Conservation (phyloP, 805 yeast species). For the Saccharomycopsis synnaedendra region DNA sequence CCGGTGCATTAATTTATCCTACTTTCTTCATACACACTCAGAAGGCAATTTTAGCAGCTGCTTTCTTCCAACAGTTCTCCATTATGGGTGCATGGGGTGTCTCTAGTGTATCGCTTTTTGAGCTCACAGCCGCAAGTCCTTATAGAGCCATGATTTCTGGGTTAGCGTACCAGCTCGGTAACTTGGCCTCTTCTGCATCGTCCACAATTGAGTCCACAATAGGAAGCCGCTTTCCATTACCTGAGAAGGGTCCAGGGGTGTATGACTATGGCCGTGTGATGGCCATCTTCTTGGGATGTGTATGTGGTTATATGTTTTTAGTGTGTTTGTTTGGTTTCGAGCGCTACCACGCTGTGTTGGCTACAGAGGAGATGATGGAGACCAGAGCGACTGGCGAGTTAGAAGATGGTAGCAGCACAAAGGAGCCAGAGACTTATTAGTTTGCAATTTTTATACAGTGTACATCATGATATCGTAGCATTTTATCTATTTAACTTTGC, state of each 20-base stretch:
- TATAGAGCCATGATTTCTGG: constrained; percentile 55
- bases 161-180: constrained; percentile 57
- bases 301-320: constrained; percentile 39
- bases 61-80: constrained; percentile 47
- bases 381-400: background rate
- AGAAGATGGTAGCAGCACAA: background rate
- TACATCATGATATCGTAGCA: background rate
- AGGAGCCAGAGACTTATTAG: background rate
- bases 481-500: background rate
- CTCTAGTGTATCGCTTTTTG: constrained; percentile 49
- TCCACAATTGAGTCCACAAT: constrained; percentile 59
- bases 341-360: background rate
- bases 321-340: constrained; percentile 52
- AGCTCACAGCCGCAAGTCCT: constrained; percentile 47
- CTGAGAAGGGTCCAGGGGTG: constrained; percentile 23
- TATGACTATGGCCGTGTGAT: constrained; percentile 42
- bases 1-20: constrained; percentile 55
- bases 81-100: constrained; percentile 69
- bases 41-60: constrained; percentile 45
- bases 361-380: background rate
- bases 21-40: constrained; percentile 40
- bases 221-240: constrained; percentile 42
- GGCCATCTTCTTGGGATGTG: constrained; percentile 59
- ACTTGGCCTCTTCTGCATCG: constrained; percentile 53
- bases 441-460: background rate